phyloP scores from a whole-genome alignment of 768 basidiomycete species.

The Lactarius hengduanensis region DNA sequence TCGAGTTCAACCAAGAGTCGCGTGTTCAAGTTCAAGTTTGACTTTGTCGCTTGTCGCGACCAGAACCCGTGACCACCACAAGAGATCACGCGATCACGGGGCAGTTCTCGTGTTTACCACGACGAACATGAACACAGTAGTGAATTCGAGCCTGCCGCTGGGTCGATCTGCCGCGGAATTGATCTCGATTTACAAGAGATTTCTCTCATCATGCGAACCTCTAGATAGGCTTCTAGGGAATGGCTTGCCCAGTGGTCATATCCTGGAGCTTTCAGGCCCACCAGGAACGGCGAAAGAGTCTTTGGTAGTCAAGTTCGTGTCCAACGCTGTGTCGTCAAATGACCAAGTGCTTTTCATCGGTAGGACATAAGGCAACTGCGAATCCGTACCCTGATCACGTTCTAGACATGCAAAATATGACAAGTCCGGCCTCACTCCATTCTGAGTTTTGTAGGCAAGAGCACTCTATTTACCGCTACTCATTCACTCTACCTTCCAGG shows the following conservation, averaged over 20 bases:
- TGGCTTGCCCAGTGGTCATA: constrained; percentile 57
- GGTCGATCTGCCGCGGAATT: constrained; percentile 60
- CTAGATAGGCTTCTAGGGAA: constrained; percentile 62
- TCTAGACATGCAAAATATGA: constrained; percentile 52
- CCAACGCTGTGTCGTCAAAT: constrained; percentile 45
- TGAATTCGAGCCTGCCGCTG: constrained; percentile 24
- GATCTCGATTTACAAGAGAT: constrained; percentile 34
- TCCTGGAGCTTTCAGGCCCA: constrained; percentile 75
- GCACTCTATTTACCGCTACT: not conserved
- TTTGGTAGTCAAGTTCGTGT: constrained; percentile 50
- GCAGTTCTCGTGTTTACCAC: not conserved
- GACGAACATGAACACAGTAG: not conserved
- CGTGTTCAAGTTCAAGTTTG: not conserved
- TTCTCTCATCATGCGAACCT: constrained; percentile 47
- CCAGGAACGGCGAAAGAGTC: constrained; percentile 68
- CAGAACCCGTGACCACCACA: constrained; percentile 12
- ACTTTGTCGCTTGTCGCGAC: constrained; percentile 11
- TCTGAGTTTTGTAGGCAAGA: constrained; percentile 30
- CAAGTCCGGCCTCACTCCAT: constrained; percentile 38
- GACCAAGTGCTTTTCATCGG: constrained; percentile 66
- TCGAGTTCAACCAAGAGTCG: constrained; percentile 5
- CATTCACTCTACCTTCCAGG: constrained; percentile 20
- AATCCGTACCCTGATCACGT: constrained; percentile 23
- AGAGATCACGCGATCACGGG: constrained; percentile 13
- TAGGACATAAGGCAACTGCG: constrained; percentile 34